These are phyloP conservation scores for Cystobasidium pallidum DNA, from an alignment of 1,284 basidiomycete species.

Conservation along the genomic window DNA sequence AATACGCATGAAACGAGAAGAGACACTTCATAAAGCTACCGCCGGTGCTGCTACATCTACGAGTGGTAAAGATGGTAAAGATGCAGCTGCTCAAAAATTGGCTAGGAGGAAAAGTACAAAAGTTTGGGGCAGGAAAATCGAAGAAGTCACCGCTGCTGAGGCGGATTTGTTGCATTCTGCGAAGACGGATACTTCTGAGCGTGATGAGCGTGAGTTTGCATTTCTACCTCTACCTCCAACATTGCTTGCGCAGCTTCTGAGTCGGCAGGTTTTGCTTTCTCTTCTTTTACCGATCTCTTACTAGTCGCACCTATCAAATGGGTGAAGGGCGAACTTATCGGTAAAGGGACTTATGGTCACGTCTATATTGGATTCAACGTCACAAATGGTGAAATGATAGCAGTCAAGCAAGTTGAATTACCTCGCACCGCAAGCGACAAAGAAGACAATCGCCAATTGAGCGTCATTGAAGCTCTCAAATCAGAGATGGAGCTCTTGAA, in stretches of 20 bases:
- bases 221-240: too few species aligned
- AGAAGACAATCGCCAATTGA: slow-evolving; percentile 79
- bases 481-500: slow-evolving; percentile 93
- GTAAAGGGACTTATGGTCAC: slow-evolving; percentile 92
- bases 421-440: slow-evolving; percentile 87
- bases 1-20: slow-evolving; percentile 54
- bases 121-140: slow-evolving; percentile 89
- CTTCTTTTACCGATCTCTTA: neutral
- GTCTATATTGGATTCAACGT: slow-evolving; percentile 96
- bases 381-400: slow-evolving; percentile 99
- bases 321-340: slow-evolving; percentile 97
- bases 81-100: slow-evolving; percentile 57
- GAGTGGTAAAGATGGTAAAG: slow-evolving; percentile 33
- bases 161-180: slow-evolving; percentile 56
- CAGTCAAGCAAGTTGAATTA: slow-evolving; percentile 98
- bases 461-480: slow-evolving; percentile 87
- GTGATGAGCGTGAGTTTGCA: slow-evolving; percentile 52
- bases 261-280: neutral
- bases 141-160: slow-evolving; percentile 81
- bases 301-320: slow-evolving; percentile 86
- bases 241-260: neutral
- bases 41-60: slow-evolving; percentile 45
- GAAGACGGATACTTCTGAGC: slow-evolving; percentile 50
- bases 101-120: slow-evolving; percentile 85
- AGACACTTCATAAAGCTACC: slow-evolving; percentile 60